Percentiles rank a stretch among this genome's conserved stretches.
phyloP scores from a whole-genome alignment of 768 basidiomycete species.

The Neoboletus magnificus region DNA sequence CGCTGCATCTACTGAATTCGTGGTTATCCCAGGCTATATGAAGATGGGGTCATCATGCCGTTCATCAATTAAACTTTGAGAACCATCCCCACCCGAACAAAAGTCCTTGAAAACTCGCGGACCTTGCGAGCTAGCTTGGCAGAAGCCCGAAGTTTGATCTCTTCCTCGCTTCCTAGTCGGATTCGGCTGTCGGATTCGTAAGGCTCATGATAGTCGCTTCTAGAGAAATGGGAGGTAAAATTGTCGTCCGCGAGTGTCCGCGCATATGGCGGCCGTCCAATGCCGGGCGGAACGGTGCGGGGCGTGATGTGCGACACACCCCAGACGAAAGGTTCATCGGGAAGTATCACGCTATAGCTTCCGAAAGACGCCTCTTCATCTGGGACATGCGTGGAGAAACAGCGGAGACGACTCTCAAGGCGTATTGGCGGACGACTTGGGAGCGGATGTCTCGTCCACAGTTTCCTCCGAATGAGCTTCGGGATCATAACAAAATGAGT shows the following conservation, averaged over 20 bases:
- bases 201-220: not conserved
- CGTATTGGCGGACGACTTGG: not conserved
- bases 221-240: not conserved
- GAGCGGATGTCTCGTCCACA: not conserved
- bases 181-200: constrained; percentile 37
- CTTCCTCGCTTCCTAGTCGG: constrained; percentile 51
- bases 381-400: not conserved
- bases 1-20: constrained; percentile 65
- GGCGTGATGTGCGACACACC: constrained; percentile 60
- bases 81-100: constrained; percentile 45
- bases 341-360: constrained; percentile 58
- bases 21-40: constrained; percentile 64
- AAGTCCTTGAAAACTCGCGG: constrained; percentile 48
- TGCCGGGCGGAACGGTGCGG: constrained; percentile 54
- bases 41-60: not conserved
- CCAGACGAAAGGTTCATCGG: constrained; percentile 60
- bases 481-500: not conserved
- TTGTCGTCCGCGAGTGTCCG: constrained; percentile 7
- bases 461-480: not conserved
- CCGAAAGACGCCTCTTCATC: constrained; percentile 40
- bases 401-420: not conserved
- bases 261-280: constrained; percentile 54
- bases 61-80: not conserved
- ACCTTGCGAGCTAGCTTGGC: constrained; percentile 56
- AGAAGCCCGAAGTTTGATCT: constrained; percentile 49